Evolutionary conservation across 805 yeast genomes (phyloP), one percentile per base, ranked within the genome.

Genomic region (Zygosaccharomyces siamensis): DNA sequence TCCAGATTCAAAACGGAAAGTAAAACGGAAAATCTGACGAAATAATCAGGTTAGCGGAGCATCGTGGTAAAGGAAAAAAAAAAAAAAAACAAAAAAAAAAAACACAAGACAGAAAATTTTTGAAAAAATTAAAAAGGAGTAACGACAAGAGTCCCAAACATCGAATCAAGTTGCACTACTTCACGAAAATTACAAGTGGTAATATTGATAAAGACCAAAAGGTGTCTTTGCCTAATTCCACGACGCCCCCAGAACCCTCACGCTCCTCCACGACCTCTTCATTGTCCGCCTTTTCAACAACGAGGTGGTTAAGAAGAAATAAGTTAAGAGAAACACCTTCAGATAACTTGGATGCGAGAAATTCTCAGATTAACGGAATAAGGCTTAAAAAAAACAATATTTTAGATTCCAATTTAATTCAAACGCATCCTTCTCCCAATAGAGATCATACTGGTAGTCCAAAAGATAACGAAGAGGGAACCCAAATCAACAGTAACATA

Each of bases 71-170:
- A 27, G 36, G 10, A 41, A 41, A 41, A 41, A 41, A 38, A 38
- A 38, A 40, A 18, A 14, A n/a, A 27, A 28, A 10, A 41, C n/a
- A 41, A 41, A 41, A 41, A 41, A 38, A 27, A 28, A 10, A 41
- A 41, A 41, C 30, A 41, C 23, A 38, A 38, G 30, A 18, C 8
- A 41, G 30, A 6, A 41, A 30, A 24, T 16, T 14, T 7, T 7
- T n/a, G 30, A 30, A 30, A 41, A n/a, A 26, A 39, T 24, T 14
- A 21, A 24, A 30, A 14, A 33, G 35, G 33, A 20, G 26, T 20
- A 30, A 24, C 14, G 16, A 12, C 23, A 27, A 16, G n/a, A 30
- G 8, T 28, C 16, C 4, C 10, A 33, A 33, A 16, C 4, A 14
- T 33, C 27, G 10, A 8, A 27, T 30, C 26, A 30, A 28, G 24